Evolutionary conservation across 1,284 basidiomycete genomes (phyloP), one percentile per base, ranked within the genome.

Genomic region (Athelia psychrophila): DNA sequence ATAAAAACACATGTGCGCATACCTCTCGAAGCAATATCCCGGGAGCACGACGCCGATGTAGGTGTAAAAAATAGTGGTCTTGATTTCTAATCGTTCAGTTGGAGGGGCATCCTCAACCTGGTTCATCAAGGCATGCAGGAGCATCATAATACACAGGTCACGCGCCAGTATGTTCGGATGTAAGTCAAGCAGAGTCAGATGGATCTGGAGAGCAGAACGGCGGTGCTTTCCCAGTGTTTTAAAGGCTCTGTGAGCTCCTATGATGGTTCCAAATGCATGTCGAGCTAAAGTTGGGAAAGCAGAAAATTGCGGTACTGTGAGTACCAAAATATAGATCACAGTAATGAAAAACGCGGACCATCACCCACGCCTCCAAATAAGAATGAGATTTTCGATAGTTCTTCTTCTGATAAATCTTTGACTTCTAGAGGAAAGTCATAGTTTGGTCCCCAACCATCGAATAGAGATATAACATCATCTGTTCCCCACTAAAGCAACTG

Each of bases 101-200:
- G 9, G n/a, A 24, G 19, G 5, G 6, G 9, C 10, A 23, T 27
- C 24, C 23, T 23, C 10, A 23, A 8, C 24, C 23, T 23, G n/a
- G 10, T 46, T 23, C 10, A n/a, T 23, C 16, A 64, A 52, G 25
- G 59, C 27, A 33, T 62, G 35, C 4, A 62, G 20, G 23, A 65
- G 53, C 30, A 58, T 50, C 9, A 64, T 35, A 23, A 65, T 36
- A 32, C 54, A 52, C 12, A 65, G 52, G 47, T 64, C 64, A 3
- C 64, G 60, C 3, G 62, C 56, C 8, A 66, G 51, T 0, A 56
- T 50, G 3, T 52, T 53, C 10, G 64, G 59, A 32, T 66, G 60
- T 15, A 63, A 54, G 44, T 65, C 64, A 3, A 61, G 50, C 24
- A 64, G 51, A 0, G 64, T 64, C 9, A 64, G 49, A 35, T 66